Evolutionary conservation across 2,329 filamentous ascomycete species (phyloP), one percentile per base, ranked within the genome.

Genomic region (Aphanocladium album): DNA sequence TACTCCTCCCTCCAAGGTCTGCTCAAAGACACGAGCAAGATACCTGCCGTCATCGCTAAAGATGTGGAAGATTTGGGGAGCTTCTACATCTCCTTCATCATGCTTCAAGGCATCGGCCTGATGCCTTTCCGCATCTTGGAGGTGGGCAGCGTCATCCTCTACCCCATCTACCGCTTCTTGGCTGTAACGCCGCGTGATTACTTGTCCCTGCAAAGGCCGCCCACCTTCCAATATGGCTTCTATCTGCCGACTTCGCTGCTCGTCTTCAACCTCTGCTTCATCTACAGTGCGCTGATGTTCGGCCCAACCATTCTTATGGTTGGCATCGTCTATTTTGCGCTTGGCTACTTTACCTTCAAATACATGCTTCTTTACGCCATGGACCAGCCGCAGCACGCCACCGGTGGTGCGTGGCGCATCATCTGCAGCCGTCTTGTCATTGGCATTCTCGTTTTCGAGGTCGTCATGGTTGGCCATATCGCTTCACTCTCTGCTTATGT

Each of bases 351-450:
- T 70, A 90, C 91, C 35, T 96, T 96, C 83, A 97, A 97, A 73
- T 99, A 99, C 75, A 96, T 99, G 77, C 80, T 99, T 5, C 81
- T 99, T 5, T 99, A 99, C 73, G 92, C 95, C 35, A 99, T 99
- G 95, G 93, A 98, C 68, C 93, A 98, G 72, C 90, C 91, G 17
- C 91, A 96, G 70, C 92, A 96, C 71, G 91, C 92, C 17, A 98
- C 93, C 0, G 96, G 96, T 21, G 87, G 89, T 63, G 92, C 93
- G 5, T 99, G 95, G 95, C 89, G 90, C 53, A 96, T 99, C 83
- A 96, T 99, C 64, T 96, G 92, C 75, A 91, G 95, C 70, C 90
- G 95, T 39, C 83, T 97, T 62, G 85, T 98, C 60, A 79, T 97
- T 25, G 95, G 95, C 1, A 77, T 97, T 11, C 77, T 96, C 2